Evolutionary conservation across 2,329 filamentous ascomycete genomes (phyloP), one percentile per base, ranked within the genome.

Genomic region (Atkinsonella hypoxylon): DNA sequence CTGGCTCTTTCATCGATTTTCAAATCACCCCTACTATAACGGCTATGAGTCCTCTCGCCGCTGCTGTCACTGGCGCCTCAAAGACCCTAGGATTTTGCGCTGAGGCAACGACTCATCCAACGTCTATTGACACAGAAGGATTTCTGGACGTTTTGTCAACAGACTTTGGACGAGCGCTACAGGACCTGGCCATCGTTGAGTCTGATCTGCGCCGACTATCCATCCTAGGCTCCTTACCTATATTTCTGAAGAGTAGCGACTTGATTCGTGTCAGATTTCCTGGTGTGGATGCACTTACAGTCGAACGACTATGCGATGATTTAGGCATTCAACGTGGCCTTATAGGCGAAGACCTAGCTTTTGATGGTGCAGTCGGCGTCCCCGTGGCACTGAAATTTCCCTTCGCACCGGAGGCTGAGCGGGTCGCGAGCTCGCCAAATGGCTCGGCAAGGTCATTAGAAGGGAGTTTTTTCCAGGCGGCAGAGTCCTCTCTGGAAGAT

Each of bases 1-100:
- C 88, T 2, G 93, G 93, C 26, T 87, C 90, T 1, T 91, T 81
- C 66, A 76, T 98, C 63, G 89, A 95, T 68, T 98, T 97, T 71
- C 77, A 82, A 59, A 73, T 97, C 59, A 89, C 82, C 67, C 93
- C 93, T 2, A 94, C 87, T 53, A 81, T 97, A 62, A 97, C 91
- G 32, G 89, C 91, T 31, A 77, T 98, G 52, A 85, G 84, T 58
- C 82, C 86, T 10, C 72, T 94, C 41, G 76, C 75, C 51, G 75
- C 75, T 10, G 73, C 70, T 11, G 69, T 85, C 51, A 71, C 79
- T 18, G 68, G 67, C 53, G 60, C 67, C 3, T 63, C 67, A 3
- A 61, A 61, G 52, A 71, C 72, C 40, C 76, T 75, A 55, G 66
- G 68, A 47, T 65, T 70, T 59, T 67, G 70, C 54, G 59, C 63